These are phyloP conservation scores for Corchorus capsularis DNA, from an alignment of 345 rosid species.

Conservation along the genomic window DNA sequence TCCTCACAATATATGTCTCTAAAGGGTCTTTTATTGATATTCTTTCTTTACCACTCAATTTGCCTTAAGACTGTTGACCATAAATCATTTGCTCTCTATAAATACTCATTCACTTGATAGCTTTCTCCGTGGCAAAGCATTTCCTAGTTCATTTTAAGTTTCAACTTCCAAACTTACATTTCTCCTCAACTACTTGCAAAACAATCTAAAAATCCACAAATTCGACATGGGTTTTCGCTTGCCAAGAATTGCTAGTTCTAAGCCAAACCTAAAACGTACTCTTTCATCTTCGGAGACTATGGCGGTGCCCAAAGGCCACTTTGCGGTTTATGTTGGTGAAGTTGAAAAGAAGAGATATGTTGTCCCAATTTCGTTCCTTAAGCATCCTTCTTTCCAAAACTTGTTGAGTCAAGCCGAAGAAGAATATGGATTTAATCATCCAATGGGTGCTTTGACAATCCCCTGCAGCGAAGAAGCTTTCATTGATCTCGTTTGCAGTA, in stretches of 20 bases:
- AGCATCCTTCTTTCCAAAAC: slow-evolving; percentile 45
- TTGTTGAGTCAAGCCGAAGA: slow-evolving; percentile 49
- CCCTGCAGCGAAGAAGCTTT: slow-evolving; percentile 54
- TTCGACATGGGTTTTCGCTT: background rate
- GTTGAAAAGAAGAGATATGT: slow-evolving; percentile 44
- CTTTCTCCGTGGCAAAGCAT: background rate
- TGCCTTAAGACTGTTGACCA: background rate
- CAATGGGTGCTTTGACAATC: slow-evolving; percentile 52
- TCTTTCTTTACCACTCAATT: background rate
- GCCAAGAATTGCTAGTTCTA: background rate
- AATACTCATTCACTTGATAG: background rate
- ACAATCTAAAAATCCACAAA: background rate
- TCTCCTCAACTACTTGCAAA: background rate
- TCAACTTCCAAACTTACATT: background rate
- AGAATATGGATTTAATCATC: slow-evolving; percentile 52
- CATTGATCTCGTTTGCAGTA: slow-evolving; percentile 37
- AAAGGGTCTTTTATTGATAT: background rate
- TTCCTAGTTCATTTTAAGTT: background rate
- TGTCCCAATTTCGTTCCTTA: slow-evolving; percentile 47
- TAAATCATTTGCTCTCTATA: slow-evolving; percentile 4
- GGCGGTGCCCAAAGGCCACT: slow-evolving; percentile 41
- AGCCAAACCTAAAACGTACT: background rate
- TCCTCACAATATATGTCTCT: background rate
- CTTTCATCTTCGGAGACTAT: background rate
- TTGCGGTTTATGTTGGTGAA: slow-evolving; percentile 61